phyloP scores from a whole-genome alignment of 352 stramenopile species.

The Globisporangium apiculatum region DNA sequence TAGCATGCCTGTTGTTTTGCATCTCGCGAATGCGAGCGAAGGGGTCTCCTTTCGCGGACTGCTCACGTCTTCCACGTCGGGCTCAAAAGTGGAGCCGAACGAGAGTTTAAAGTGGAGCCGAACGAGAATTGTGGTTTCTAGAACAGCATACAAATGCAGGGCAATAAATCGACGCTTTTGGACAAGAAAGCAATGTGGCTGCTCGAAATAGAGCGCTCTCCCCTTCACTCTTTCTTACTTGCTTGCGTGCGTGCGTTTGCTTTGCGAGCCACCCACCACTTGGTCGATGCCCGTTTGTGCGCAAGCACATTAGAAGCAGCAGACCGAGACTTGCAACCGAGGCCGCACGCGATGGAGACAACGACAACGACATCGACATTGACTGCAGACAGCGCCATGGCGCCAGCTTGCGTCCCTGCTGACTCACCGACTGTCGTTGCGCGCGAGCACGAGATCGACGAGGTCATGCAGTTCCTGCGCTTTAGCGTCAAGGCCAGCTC shows the following conservation, averaged over 20 bases:
- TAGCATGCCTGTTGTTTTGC: too few species aligned
- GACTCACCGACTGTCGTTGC: slow-evolving; percentile 1
- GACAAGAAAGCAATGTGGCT: too few species aligned
- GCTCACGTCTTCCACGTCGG: too few species aligned
- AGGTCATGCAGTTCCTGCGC: slow-evolving; percentile 83
- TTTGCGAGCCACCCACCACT: not conserved
- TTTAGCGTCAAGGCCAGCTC: slow-evolving; percentile 75
- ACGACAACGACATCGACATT: not conserved
- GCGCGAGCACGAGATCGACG: slow-evolving; percentile 72
- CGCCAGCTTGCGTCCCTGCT: not conserved
- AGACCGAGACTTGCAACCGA: not conserved
- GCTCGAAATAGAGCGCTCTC: too few species aligned
- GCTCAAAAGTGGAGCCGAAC: too few species aligned
- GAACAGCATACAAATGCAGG: too few species aligned
- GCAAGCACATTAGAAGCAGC: not conserved
- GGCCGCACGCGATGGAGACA: not conserved
- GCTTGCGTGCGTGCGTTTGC: not conserved
- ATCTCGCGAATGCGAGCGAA: too few species aligned
- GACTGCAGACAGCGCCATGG: not conserved
- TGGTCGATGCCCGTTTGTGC: not conserved
- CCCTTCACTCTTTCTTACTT: too few species aligned
- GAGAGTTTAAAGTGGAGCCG: too few species aligned
- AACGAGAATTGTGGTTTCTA: too few species aligned
- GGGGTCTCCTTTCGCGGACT: too few species aligned
- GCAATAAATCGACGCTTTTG: too few species aligned